Base-by-base conservation (phyloP, 257 asterid species). In the Solanum chiquidenum region DNA sequence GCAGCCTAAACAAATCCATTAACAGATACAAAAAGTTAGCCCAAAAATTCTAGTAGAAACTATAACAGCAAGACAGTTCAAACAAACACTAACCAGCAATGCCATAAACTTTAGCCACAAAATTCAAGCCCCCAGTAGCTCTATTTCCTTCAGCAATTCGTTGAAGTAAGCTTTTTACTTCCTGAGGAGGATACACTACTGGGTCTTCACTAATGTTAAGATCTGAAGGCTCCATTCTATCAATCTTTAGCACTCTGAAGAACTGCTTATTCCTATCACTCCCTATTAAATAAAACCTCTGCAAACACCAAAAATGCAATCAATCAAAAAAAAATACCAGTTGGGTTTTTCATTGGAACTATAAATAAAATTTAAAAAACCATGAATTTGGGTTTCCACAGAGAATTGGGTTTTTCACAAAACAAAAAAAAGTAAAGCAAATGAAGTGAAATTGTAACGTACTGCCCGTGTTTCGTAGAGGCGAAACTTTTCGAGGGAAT, bases 211-310 rank as follows among this genome's bases (percentile, higher is more conserved):
- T 97, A 83, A 95, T 95, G 92, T 95, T 97, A 85, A 96, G 94
- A 73, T 96, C 98, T 46, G 99, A 96, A 71, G 98, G 94, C 91
- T 97, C 99, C 99, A 97, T 96, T 87, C 99, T 92, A 82, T 97
- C 99, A 82, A 97, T 94, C 93, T 97, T 97, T 37, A 97, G 84
- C 88, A 97, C 99, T 89, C 99, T 91, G 87, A 95, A 97, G 87
- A 91, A 93, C 89, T 91, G 92, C 92, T 96, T 94, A 89, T 95
- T 91, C 91, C 95, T 94, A 89, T 96, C 99, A 93, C 99, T 97
- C 87, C 99, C 99, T 89, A 97, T 96, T 92, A 97, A 91, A 90
- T 97, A 97, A 91, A 91, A 96, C 95, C 98, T 94, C 99, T 97
- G 95, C 29, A 80, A 80, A 46, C 62, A 80, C 20, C 27, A 46